phyloP scores from a whole-genome alignment of 495 filamentous ascomycete genomes.

The Penicillium samsonianum region DNA sequence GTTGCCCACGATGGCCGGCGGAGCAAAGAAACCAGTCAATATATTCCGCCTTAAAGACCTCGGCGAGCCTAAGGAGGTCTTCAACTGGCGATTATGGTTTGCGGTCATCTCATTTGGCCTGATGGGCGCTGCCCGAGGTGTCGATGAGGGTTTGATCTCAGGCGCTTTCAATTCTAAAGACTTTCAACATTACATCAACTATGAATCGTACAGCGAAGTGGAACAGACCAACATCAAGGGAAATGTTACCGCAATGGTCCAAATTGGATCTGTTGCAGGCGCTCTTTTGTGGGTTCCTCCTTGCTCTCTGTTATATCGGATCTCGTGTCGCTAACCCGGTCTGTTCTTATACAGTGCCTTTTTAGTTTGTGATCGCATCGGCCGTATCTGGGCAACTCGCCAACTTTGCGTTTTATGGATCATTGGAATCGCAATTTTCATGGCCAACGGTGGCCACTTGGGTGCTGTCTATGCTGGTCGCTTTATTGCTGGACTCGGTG shows the following conservation, averaged over 20 bases:
- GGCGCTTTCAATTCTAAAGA: constrained; percentile 64
- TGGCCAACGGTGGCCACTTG: constrained; percentile 60
- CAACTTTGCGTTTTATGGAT: constrained; percentile 68
- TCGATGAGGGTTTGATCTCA: constrained; percentile 74
- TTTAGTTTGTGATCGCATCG: constrained; percentile 65
- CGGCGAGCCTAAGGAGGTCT: constrained; percentile 56
- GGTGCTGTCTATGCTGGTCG: constrained; percentile 66
- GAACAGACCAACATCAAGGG: constrained; percentile 62
- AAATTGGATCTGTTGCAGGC: constrained; percentile 66
- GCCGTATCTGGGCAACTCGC: constrained; percentile 69
- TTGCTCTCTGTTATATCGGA: neutral
- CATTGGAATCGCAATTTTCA: constrained; percentile 66
- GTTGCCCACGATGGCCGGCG: constrained; percentile 55
- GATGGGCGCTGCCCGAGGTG: constrained; percentile 62
- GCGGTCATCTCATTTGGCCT: constrained; percentile 67
- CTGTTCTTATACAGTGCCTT: constrained; percentile 51
- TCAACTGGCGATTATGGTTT: constrained; percentile 68
- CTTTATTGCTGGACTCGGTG: constrained; percentile 67
- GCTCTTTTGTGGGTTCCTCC: constrained; percentile 54
- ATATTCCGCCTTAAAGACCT: constrained; percentile 60
- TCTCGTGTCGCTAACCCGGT: constrained; percentile 1
- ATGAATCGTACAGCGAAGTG: constrained; percentile 54
- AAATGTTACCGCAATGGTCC: constrained; percentile 73
- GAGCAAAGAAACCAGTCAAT: constrained; percentile 65
- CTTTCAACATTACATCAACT: constrained; percentile 59